Conservation (phyloP, 148 eudicot species). For the Amaranthus palmeri region DNA sequence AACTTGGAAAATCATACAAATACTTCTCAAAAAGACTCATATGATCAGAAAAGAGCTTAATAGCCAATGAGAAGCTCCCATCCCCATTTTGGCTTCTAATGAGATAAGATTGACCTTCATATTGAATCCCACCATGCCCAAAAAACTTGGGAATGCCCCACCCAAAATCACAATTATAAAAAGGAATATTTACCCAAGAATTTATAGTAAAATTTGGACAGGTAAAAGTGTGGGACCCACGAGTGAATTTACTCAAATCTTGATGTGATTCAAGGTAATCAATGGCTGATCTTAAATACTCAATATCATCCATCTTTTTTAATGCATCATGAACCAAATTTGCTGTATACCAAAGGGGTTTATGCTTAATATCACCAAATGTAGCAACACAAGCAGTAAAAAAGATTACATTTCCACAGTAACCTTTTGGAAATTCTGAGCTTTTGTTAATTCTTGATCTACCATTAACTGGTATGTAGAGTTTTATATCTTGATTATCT, state of each 20-base stretch:
- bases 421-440: slow-evolving; percentile 23
- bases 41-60: slow-evolving; percentile 23
- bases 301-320: slow-evolving; percentile 14
- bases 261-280: slow-evolving; percentile 31
- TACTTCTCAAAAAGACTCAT: slow-evolving; percentile 23
- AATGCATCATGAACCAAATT: slow-evolving; percentile 22
- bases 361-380: slow-evolving; percentile 18
- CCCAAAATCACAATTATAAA: slow-evolving; percentile 31
- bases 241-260: slow-evolving; percentile 6
- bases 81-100: slow-evolving; percentile 14
- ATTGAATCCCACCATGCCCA: slow-evolving; percentile 27
- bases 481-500: slow-evolving; percentile 15
- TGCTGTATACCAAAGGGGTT: slow-evolving; percentile 27
- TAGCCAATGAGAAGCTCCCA: slow-evolving; percentile 22
- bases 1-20: slow-evolving; percentile 17
- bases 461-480: slow-evolving; percentile 27
- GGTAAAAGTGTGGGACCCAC: slow-evolving; percentile 20
- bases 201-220: slow-evolving; percentile 32
- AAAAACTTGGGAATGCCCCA: slow-evolving; percentile 36
- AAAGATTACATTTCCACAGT: slow-evolving; percentile 31
- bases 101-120: slow-evolving; percentile 27
- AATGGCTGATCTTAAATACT: slow-evolving; percentile 28
- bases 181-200: slow-evolving; percentile 30
- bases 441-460: slow-evolving; percentile 17
- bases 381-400: slow-evolving; percentile 21